Percentiles rank a stretch among this genome's conserved stretches.
Conservation (phyloP, 1,139 yeast species). For the Candida gigantensis region DNA sequence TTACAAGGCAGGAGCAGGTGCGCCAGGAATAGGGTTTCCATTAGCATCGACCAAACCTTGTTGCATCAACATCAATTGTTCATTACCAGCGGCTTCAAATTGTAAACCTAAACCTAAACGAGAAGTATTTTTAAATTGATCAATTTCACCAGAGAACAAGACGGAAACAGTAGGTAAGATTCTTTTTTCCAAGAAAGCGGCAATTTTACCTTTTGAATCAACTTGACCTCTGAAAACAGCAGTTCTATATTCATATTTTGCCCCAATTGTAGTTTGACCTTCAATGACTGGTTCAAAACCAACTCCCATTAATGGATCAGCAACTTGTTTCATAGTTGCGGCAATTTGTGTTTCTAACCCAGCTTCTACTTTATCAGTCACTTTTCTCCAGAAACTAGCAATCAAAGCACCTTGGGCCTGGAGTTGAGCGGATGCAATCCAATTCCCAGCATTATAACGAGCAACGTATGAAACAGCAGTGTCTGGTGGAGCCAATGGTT, state of each 20-base stretch:
- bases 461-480: constrained; percentile 90
- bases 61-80: constrained; percentile 75
- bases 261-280: constrained; percentile 92
- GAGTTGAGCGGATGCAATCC: constrained; percentile 94
- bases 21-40: constrained; percentile 82
- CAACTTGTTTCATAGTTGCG: constrained; percentile 75
- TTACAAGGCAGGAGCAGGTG: constrained; percentile 33
- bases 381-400: constrained; percentile 93
- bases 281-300: constrained; percentile 82
- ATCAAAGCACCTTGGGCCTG: constrained; percentile 90
- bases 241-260: constrained; percentile 97
- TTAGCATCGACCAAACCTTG: constrained; percentile 78
- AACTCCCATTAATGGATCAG: constrained; percentile 80
- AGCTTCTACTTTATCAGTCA: constrained; percentile 91
- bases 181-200: constrained; percentile 90
- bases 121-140: constrained; percentile 81
- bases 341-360: constrained; percentile 91
- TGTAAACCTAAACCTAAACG: constrained; percentile 93
- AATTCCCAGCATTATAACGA: constrained; percentile 81
- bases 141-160: constrained; percentile 87
- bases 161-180: constrained; percentile 89
- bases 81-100: constrained; percentile 92
- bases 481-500: constrained; percentile 82
- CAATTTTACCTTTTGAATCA: constrained; percentile 88
- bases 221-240: constrained; percentile 94